Conservation (phyloP, 495 filamentous ascomycete species). For the Aspergillus biplanus region DNA sequence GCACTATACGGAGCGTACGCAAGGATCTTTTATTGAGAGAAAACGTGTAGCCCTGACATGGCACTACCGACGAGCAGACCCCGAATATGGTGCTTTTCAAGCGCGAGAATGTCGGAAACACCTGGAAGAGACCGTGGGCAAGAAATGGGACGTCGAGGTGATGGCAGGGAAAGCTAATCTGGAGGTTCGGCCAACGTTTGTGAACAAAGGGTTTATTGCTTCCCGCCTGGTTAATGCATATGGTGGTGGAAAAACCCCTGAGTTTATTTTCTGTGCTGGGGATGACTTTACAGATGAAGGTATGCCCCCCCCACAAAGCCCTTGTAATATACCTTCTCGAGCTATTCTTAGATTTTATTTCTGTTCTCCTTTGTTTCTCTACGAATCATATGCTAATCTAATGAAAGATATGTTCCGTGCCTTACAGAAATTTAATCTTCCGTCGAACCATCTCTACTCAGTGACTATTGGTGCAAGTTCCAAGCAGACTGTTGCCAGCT, state of each 20-base stretch:
- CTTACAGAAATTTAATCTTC: conserved; percentile 59
- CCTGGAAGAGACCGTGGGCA: conserved; percentile 72
- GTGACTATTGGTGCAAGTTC: conserved; percentile 86
- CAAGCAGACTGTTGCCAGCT: conserved; percentile 84
- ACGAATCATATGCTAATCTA: conserved; percentile 13
- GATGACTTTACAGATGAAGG: conserved; percentile 99
- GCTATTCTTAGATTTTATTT: neutral
- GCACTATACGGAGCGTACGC: conserved; percentile 80
- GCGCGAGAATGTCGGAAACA: conserved; percentile 76
- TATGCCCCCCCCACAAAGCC: conserved; percentile 40
- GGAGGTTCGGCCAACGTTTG: conserved; percentile 91
- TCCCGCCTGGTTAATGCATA: conserved; percentile 75
- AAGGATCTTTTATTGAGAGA: conserved; percentile 88
- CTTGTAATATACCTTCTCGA: neutral
- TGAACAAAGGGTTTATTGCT: conserved; percentile 95
- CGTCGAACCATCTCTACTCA: conserved; percentile 72
- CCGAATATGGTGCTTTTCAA: conserved; percentile 75
- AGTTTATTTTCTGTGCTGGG: conserved; percentile 86
- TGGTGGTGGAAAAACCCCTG: conserved; percentile 54
- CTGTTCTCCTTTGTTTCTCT: neutral
- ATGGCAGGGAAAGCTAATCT: conserved; percentile 96
- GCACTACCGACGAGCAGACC: conserved; percentile 93
- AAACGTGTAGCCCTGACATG: conserved; percentile 93
- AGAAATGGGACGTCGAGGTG: conserved; percentile 85
- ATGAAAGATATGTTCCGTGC: conserved; percentile 64